These are phyloP conservation scores for Venturia effusa DNA, from an alignment of 2,329 filamentous ascomycete species.

Conservation along the genomic window DNA sequence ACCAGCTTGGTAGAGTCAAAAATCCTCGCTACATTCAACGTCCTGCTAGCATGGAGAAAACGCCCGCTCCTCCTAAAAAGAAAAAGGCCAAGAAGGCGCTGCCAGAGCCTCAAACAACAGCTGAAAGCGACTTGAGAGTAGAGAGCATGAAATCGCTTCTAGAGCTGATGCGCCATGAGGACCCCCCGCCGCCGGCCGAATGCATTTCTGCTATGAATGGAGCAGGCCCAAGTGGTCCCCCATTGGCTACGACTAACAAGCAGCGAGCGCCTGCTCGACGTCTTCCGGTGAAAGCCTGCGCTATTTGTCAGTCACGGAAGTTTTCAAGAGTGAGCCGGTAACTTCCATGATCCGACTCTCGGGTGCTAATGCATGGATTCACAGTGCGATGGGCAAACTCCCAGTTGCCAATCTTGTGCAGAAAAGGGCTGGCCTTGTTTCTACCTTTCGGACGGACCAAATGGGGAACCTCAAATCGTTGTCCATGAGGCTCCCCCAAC, in stretches of 20 bases:
- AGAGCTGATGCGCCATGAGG: slow-evolving; percentile 23
- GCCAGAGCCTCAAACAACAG: slow-evolving; percentile 19
- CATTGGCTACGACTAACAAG: background rate
- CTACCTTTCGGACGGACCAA: slow-evolving; percentile 18
- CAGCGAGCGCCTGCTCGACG: background rate
- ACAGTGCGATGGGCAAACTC: slow-evolving; percentile 25
- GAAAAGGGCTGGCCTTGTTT: slow-evolving; percentile 25
- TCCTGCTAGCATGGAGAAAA: slow-evolving; percentile 12
- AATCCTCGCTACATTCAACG: slow-evolving; percentile 3
- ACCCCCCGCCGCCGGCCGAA: background rate
- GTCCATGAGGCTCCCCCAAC: slow-evolving; percentile 10
- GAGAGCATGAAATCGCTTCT: slow-evolving; percentile 27
- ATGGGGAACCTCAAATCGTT: slow-evolving; percentile 12
- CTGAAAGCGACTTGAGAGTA: slow-evolving; percentile 26
- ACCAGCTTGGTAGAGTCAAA: background rate
- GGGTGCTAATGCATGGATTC: background rate
- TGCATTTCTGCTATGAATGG: background rate
- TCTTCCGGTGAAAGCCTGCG: background rate
- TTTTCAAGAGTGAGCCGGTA: background rate
- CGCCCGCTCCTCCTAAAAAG: slow-evolving; percentile 11
- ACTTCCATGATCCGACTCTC: background rate
- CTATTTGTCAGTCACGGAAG: slow-evolving; percentile 5
- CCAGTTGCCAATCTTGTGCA: slow-evolving; percentile 23
- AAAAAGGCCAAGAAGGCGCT: slow-evolving; percentile 14
- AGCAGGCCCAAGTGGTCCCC: background rate